These are phyloP conservation scores for Camelina neglecta DNA, from an alignment of 345 rosid genomes.

Conservation along the genomic window DNA sequence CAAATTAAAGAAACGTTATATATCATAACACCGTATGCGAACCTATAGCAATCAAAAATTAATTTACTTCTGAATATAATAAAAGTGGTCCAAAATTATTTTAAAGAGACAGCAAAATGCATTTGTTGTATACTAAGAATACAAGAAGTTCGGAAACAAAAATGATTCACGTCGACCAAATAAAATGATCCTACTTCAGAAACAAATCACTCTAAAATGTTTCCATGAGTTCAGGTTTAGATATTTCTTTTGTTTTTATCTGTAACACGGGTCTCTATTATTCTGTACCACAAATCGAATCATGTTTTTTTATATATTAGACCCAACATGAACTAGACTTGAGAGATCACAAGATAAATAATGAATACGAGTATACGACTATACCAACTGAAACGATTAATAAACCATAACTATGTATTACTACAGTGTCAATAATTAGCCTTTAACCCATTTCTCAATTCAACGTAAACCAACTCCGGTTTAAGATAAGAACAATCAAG, in stretches of 20 bases:
- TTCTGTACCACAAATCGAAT: not conserved
- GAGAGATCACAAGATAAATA: not conserved
- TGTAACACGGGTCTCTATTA: not conserved
- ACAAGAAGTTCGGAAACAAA: slow-evolving; percentile 22
- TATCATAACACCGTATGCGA: too few relatives aligned
- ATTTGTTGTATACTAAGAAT: not conserved
- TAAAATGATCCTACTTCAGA: not conserved
- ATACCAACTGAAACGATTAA: not conserved
- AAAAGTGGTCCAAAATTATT: not conserved
- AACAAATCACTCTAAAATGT: not conserved
- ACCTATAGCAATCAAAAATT: not conserved
- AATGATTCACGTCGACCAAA: slow-evolving; percentile 16
- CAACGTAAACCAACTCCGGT: slow-evolving; percentile 16
- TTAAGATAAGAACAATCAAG: not conserved
- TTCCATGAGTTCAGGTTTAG: not conserved
- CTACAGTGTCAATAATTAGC: not conserved
- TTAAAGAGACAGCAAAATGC: slow-evolving; percentile 6
- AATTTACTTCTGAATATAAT: not conserved
- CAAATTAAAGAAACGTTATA: too few relatives aligned
- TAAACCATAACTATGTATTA: not conserved
- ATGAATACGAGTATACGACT: not conserved
- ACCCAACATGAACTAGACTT: not conserved
- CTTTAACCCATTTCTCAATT: not conserved
- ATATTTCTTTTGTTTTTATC: not conserved
- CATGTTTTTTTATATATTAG: not conserved